Conservation (phyloP, 169 alveolate genomes). For the Plasmodium knowlesi region DNA sequence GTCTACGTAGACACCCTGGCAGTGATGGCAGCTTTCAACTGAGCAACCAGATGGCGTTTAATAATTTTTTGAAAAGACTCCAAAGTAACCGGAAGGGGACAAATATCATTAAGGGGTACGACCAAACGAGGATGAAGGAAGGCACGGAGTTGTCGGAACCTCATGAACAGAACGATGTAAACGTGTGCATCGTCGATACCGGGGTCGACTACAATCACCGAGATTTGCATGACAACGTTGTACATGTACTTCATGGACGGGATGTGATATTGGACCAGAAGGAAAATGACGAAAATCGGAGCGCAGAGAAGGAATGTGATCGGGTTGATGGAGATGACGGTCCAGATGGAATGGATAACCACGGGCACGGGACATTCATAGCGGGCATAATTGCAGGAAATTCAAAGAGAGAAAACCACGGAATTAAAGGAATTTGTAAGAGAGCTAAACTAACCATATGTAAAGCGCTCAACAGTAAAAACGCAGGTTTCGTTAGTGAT, state of each 20-base stretch:
- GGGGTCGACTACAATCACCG: slow-evolving; percentile 88
- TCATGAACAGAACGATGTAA: slow-evolving; percentile 21
- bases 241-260: slow-evolving; percentile 77
- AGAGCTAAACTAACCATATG: slow-evolving; percentile 75
- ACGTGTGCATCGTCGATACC: slow-evolving; percentile 87
- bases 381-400: slow-evolving; percentile 83
- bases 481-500: slow-evolving; percentile 78
- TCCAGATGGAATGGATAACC: slow-evolving; percentile 80
- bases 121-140: neutral
- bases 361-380: slow-evolving; percentile 90
- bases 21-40: neutral
- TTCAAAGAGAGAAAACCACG: neutral
- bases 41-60: neutral
- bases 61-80: neutral
- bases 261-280: neutral
- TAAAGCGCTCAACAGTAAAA: slow-evolving; percentile 78
- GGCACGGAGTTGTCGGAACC: neutral
- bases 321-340: neutral
- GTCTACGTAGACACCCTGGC: neutral
- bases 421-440: slow-evolving; percentile 52
- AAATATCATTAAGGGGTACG: slow-evolving; percentile 18
- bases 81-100: neutral
- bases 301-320: no score
- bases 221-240: slow-evolving; percentile 82
- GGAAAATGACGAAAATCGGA: no score